Percentiles rank a stretch among this genome's conserved stretches.
These are phyloP conservation scores for Penicillium verrucosum DNA, from an alignment of 2,329 filamentous ascomycete species.

Conservation along the genomic window DNA sequence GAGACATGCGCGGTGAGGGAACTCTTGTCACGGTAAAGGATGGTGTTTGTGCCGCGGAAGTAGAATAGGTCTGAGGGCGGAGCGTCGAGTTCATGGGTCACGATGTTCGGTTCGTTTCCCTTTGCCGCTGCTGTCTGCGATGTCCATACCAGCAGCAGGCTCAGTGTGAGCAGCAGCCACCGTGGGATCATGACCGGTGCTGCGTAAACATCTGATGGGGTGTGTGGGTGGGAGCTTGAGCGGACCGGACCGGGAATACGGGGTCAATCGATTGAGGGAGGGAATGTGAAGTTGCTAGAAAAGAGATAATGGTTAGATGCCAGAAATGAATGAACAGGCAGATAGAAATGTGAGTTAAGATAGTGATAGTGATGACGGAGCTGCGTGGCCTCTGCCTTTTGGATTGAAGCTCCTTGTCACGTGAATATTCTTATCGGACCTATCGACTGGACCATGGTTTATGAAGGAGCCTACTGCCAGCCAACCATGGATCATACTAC, in stretches of 20 bases:
- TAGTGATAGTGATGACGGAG: slow-evolving; percentile 10
- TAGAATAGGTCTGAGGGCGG: slow-evolving; percentile 72
- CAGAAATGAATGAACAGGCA: neutral
- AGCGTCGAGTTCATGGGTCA: slow-evolving; percentile 63
- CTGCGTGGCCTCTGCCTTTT: slow-evolving; percentile 28
- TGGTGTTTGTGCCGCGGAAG: slow-evolving; percentile 82
- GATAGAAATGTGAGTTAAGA: neutral
- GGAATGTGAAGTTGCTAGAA: neutral
- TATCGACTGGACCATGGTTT: slow-evolving; percentile 7
- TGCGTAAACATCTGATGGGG: slow-evolving; percentile 30
- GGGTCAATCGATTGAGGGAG: slow-evolving; percentile 1
- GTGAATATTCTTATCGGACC: slow-evolving; percentile 26
- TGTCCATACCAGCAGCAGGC: slow-evolving; percentile 54
- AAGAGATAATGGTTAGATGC: neutral
- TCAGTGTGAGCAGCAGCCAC: slow-evolving; percentile 47
- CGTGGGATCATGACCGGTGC: slow-evolving; percentile 38
- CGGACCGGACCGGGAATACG: slow-evolving; percentile 16
- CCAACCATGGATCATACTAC: neutral
- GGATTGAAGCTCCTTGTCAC: slow-evolving; percentile 28
- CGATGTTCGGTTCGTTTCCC: slow-evolving; percentile 62
- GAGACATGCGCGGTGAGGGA: slow-evolving; percentile 71
- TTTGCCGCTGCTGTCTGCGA: slow-evolving; percentile 51
- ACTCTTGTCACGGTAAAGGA: slow-evolving; percentile 68
- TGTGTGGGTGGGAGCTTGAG: slow-evolving; percentile 6
- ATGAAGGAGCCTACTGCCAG: neutral